Percentiles rank a stretch among this genome's conserved stretches.
Conservation (phyloP, 805 yeast species). For the Barnettozyma wickerhamii region DNA sequence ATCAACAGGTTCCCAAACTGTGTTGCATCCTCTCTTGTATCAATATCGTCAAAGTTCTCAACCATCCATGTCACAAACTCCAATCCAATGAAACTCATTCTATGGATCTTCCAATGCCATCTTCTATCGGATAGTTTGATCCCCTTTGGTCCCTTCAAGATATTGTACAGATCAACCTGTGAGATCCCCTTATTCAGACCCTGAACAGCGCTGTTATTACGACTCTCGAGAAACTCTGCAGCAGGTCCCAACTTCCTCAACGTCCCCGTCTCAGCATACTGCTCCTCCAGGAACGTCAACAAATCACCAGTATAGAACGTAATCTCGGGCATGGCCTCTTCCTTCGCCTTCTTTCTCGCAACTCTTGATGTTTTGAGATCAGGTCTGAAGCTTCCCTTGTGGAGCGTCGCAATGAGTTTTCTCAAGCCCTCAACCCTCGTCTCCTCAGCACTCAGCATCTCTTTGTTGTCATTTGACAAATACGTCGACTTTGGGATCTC, state of each 20-base stretch:
- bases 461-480: constrained; percentile 43
- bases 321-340: constrained; percentile 66
- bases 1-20: constrained; percentile 73
- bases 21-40: constrained; percentile 78
- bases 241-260: constrained; percentile 23
- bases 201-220: constrained; percentile 18
- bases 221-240: constrained; percentile 22
- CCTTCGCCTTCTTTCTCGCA: constrained; percentile 28
- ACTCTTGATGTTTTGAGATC: constrained; percentile 33
- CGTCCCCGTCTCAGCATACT: constrained; percentile 15
- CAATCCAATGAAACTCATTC: constrained; percentile 76
- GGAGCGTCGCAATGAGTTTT: constrained; percentile 57
- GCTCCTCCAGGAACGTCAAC: constrained; percentile 56
- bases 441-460: constrained; percentile 74
- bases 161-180: constrained; percentile 51
- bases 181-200: constrained; percentile 48
- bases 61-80: constrained; percentile 85
- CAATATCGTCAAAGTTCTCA: constrained; percentile 73
- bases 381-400: constrained; percentile 48
- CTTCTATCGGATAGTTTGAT: constrained; percentile 69
- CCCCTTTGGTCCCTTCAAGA: constrained; percentile 63
- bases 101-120: constrained; percentile 86
- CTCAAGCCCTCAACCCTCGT: constrained; percentile 88
- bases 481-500: constrained; percentile 53
- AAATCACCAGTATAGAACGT: constrained; percentile 85